phyloP scores from a whole-genome alignment of 495 filamentous ascomycete species.

The Hypoxylon cercidicola region DNA sequence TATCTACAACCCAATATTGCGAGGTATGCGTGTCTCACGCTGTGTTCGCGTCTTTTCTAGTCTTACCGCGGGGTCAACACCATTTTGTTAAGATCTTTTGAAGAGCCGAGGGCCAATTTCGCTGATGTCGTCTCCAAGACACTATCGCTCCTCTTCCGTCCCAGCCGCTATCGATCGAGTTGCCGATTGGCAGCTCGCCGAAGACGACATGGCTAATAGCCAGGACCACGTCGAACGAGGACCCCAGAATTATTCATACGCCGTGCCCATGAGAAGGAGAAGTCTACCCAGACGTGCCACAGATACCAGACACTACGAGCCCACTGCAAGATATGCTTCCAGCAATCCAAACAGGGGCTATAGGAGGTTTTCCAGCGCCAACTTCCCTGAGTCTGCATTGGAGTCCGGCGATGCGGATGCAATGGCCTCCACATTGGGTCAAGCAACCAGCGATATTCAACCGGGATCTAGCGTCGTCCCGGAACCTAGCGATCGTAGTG shows the following conservation, averaged over 20 bases:
- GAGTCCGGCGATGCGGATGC: slow-evolving; percentile 1
- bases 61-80: slow-evolving; percentile 15
- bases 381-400: slow-evolving; percentile 16
- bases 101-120: slow-evolving; percentile 13
- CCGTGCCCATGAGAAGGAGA: slow-evolving; percentile 21
- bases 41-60: slow-evolving; percentile 21
- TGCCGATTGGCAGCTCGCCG: slow-evolving; percentile 26
- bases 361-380: slow-evolving; percentile 33
- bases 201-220: slow-evolving; percentile 44
- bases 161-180: slow-evolving; percentile 40
- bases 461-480: slow-evolving; percentile 1
- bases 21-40: slow-evolving; percentile 44
- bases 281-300: slow-evolving; percentile 38
- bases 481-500: slow-evolving; percentile 11
- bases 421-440: slow-evolving; percentile 12
- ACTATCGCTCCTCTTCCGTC: slow-evolving; percentile 34
- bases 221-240: slow-evolving; percentile 26
- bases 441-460: slow-evolving; percentile 18
- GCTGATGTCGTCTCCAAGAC: slow-evolving; percentile 40
- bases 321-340: slow-evolving; percentile 13
- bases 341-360: slow-evolving; percentile 31
- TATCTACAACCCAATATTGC: slow-evolving; percentile 38
- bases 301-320: slow-evolving; percentile 27
- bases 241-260: slow-evolving; percentile 39
- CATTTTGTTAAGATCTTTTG: slow-evolving; percentile 30